These are phyloP conservation scores for Favolaschia claudopus DNA, from an alignment of 768 basidiomycete genomes.

Conservation along the genomic window DNA sequence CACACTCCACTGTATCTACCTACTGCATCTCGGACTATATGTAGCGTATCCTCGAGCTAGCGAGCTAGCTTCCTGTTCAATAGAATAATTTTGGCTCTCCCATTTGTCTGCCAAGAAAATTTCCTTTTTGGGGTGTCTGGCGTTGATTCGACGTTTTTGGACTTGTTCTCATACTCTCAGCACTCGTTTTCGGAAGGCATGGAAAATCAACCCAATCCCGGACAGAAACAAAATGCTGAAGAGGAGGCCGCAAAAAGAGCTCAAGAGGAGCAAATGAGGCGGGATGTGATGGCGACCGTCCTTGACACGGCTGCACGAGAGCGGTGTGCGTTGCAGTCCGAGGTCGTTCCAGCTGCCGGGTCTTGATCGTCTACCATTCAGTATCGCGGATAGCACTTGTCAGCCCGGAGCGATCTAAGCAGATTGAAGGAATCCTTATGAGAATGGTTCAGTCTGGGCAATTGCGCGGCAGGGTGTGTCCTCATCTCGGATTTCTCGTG, in stretches of 20 bases:
- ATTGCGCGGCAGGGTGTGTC: constrained; percentile 68
- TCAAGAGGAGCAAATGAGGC: constrained; percentile 78
- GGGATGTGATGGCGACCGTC: constrained; percentile 80
- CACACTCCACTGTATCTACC: constrained; percentile 5
- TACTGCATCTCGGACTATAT: constrained; percentile 8
- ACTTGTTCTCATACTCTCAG: not conserved
- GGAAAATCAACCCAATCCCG: constrained; percentile 3
- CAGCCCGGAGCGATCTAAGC: constrained; percentile 78
- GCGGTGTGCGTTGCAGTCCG: constrained; percentile 62
- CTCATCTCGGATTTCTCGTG: not conserved
- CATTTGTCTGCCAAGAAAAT: too few relatives aligned
- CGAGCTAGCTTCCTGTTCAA: constrained; percentile 17
- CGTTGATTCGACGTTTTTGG: too few relatives aligned
- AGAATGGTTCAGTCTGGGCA: constrained; percentile 89
- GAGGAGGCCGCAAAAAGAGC: constrained; percentile 63
- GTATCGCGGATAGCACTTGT: constrained; percentile 90
- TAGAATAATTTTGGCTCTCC: constrained; percentile 6
- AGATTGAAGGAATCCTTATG: constrained; percentile 80
- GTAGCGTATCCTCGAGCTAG: constrained; percentile 22
- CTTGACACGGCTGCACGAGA: constrained; percentile 82
- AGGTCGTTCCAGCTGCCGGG: not conserved
- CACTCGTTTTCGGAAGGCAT: not conserved
- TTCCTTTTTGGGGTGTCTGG: too few relatives aligned
- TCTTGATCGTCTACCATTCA: constrained; percentile 36
- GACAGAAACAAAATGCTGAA: constrained; percentile 36